Percentiles rank a stretch among this genome's conserved stretches.
Conservation (phyloP, 306 rosid genomes). For the Cercis canadensis region DNA sequence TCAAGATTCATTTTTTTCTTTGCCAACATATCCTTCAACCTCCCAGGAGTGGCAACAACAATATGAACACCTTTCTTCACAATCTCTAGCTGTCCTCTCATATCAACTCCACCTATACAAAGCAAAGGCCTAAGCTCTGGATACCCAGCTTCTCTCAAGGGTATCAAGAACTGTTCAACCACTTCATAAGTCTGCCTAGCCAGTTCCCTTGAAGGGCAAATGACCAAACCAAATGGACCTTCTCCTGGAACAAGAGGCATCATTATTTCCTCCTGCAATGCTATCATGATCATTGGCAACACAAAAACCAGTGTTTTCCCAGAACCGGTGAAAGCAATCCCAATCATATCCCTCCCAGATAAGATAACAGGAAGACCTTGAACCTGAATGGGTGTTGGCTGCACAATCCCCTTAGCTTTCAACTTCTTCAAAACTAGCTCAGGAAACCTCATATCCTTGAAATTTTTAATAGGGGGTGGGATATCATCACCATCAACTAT, state of each 20-base stretch:
- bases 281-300: conserved; percentile 91
- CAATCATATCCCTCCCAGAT: conserved; percentile 94
- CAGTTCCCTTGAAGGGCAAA: conserved; percentile 93
- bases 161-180: conserved; percentile 70
- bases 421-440: conserved; percentile 82
- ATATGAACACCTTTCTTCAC: conserved; percentile 95
- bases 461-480: conserved; percentile 85
- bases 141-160: conserved; percentile 87
- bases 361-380: conserved; percentile 93
- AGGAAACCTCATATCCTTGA: conserved; percentile 91
- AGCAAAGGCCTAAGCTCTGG: conserved; percentile 91
- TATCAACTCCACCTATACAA: conserved; percentile 95
- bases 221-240: conserved; percentile 84
- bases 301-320: conserved; percentile 94
- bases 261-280: conserved; percentile 92
- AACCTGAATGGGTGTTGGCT: conserved; percentile 96
- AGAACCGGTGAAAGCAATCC: conserved; percentile 91
- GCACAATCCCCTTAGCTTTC: conserved; percentile 86
- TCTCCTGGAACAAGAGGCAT: conserved; percentile 92
- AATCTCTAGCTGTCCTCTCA: conserved; percentile 81
- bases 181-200: conserved; percentile 97
- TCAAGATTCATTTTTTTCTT: conserved; percentile 94
- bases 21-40: conserved; percentile 94
- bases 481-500: conserved; percentile 81
- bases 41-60: conserved; percentile 96